A percentile compares a stretch with the other conserved stretches of the same genome.
Evolutionary conservation across 805 yeast species (phyloP).

Genomic region (Lachancea kluyveri): DNA sequence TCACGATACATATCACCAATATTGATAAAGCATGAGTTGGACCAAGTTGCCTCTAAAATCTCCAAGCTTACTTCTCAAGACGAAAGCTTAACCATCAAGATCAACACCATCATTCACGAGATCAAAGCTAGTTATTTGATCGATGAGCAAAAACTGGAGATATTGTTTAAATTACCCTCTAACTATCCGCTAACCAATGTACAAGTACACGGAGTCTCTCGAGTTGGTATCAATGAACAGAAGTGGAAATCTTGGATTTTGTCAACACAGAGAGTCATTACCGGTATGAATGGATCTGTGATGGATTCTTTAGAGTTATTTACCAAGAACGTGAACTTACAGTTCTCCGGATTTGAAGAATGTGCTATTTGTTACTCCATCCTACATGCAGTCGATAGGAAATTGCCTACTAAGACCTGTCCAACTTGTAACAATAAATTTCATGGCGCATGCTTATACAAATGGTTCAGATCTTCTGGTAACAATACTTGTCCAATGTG

Average conservation of each 20-base stretch:
- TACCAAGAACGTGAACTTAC: conserved; percentile 64
- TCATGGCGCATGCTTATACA: conserved; percentile 92
- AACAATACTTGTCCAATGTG: conserved; percentile 93
- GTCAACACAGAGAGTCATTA: conserved; percentile 79
- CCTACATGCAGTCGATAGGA: conserved; percentile 76
- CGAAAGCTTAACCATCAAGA: conserved; percentile 46
- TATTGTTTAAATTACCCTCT: conserved; percentile 66
- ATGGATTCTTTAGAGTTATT: conserved; percentile 37
- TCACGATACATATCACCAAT: conserved; percentile 56
- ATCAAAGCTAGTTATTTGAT: conserved; percentile 67
- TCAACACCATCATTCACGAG: conserved; percentile 58
- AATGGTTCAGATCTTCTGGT: conserved; percentile 96
- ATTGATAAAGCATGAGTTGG: conserved; percentile 52
- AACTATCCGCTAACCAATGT: conserved; percentile 76
- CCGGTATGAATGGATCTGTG: conserved; percentile 64
- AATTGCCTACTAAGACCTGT: conserved; percentile 85
- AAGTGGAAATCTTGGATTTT: conserved; percentile 95
- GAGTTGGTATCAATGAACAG: conserved; percentile 84
- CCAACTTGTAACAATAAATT: conserved; percentile 88
- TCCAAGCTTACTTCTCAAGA: conserved; percentile 29
- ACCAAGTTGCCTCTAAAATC: conserved; percentile 41
- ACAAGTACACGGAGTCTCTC: conserved; percentile 64
- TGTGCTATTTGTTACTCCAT: conserved; percentile 96
- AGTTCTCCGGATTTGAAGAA: conserved; percentile 91
- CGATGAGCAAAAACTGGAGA: conserved; percentile 83